Evolutionary conservation across 257 asterid genomes (phyloP), one percentile per base, ranked within the genome.

Genomic region (Lycium barbarum): DNA sequence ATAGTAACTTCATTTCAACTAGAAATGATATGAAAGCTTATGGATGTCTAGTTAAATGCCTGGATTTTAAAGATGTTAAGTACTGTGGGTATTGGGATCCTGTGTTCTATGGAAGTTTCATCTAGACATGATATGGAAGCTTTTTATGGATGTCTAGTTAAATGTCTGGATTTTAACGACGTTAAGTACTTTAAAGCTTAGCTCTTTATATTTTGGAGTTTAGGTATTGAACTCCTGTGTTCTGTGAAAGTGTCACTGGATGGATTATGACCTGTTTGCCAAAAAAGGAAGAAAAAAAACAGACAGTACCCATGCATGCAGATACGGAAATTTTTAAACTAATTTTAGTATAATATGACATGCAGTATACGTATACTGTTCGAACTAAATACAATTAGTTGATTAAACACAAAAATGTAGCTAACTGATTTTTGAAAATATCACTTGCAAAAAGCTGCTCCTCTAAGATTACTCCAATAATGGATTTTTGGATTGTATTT

Each of bases 1-100:
- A 73, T 55, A 63, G 62, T 83, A 7, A 62, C 5, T 26, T 26
- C 33, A 83, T 83, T 67, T 83, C 80, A 17, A 53, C 67, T 68
- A 53, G 81, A 83, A 83, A 53, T 83, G 85, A 53, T 76, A 67
- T 54, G 81, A 53, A 3, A 83, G 79, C 26, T 83, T 38, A 54
- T 82, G 7, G 65, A 51, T 66, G 65, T 47, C 35, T 10, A 66
- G 79, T 36, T 67, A 82, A 45, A 65, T 65, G 51, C 65, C 51
- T 49, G 63, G n/a, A 82, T 82, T 82, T 14, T 66, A 7, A 65
- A 67, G 43, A 49, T 82, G 79, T 82, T 22, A 47, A 26, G 76
- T 33, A 66, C 79, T 62, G 74, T 82, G 20, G 33, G 33, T 26
- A 26, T 26, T 26, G 33, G 33, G 33, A 26, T 26, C 33, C 33